phyloP scores from a whole-genome alignment of 2,329 filamentous ascomycete genomes.

The Boeremia exigua region DNA sequence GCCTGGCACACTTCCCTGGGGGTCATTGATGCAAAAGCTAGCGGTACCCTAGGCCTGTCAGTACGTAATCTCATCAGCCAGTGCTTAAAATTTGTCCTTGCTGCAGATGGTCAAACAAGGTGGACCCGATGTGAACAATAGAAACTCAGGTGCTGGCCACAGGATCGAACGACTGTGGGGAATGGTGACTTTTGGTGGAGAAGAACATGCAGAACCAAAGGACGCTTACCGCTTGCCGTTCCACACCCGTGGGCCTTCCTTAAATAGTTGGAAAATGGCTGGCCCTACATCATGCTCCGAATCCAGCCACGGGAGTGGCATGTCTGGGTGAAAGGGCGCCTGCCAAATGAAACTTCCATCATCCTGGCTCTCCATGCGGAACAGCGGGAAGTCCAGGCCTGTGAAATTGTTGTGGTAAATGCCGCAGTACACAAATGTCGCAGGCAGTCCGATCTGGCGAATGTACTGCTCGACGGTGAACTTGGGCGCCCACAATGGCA shows the following conservation, averaged over 20 bases:
- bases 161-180: constrained; percentile 33
- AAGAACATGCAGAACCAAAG: constrained; percentile 26
- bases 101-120: constrained; percentile 18
- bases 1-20: constrained; percentile 81
- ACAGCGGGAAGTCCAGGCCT: constrained; percentile 86
- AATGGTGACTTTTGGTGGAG: constrained; percentile 25
- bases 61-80: constrained; percentile 27
- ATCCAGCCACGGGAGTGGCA: constrained; percentile 91
- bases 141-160: constrained; percentile 23
- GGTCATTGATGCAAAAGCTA: constrained; percentile 89
- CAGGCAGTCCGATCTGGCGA: constrained; percentile 77
- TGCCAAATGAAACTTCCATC: constrained; percentile 92
- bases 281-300: constrained; percentile 96
- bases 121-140: constrained; percentile 17
- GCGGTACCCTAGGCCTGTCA: constrained; percentile 68
- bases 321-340: constrained; percentile 89
- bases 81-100: constrained; percentile 18
- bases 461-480: constrained; percentile 93
- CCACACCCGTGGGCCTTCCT: constrained; percentile 89
- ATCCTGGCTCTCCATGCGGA: constrained; percentile 87
- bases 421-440: constrained; percentile 93
- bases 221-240: constrained; percentile 68
- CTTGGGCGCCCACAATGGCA: constrained; percentile 92
- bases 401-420: constrained; percentile 99
- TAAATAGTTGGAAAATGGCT: constrained; percentile 90